Conservation (phyloP, 78 protist genomes). For the Bodo saltans region DNA sequence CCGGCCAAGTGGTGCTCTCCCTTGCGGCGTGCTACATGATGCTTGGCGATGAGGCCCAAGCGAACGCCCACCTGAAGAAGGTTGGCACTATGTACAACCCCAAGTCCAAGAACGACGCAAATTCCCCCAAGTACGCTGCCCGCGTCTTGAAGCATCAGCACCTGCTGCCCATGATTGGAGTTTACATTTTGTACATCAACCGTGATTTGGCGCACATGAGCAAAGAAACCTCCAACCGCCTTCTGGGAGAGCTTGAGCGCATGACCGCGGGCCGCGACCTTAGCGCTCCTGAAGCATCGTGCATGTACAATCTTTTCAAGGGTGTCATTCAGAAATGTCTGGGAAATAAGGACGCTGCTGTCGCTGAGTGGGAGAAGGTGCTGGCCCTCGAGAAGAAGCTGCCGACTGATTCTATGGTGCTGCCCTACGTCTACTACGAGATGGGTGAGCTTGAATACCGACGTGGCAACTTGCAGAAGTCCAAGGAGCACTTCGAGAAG, state of each 20-base stretch:
- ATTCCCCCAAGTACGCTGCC: conserved; percentile 17
- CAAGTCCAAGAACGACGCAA: conserved; percentile 16
- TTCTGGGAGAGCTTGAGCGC: not conserved
- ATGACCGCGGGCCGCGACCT: not conserved
- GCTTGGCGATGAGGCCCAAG: conserved; percentile 7
- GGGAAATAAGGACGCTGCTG: not conserved
- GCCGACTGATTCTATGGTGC: not conserved
- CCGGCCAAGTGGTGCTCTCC: conserved; percentile 15
- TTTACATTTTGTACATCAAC: conserved; percentile 7
- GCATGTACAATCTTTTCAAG: not conserved
- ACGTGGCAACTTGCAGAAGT: not conserved
- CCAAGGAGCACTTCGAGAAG: conserved; percentile 12
- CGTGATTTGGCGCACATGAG: conserved; percentile 20
- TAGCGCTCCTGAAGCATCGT: not conserved
- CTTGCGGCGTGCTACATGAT: conserved; percentile 1
- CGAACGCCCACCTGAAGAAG: not conserved
- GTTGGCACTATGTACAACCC: not conserved
- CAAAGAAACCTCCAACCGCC: not conserved
- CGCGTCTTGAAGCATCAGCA: not conserved
- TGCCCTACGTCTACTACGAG: conserved; percentile 29
- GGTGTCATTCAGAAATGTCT: conserved; percentile 8
- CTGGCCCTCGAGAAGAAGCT: not conserved
- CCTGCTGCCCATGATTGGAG: conserved; percentile 5
- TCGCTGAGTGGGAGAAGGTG: not conserved
- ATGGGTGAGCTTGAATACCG: conserved; percentile 28